Evolutionary conservation across 306 rosid species (phyloP).

Genomic region (Lathyrus tuberosus): DNA sequence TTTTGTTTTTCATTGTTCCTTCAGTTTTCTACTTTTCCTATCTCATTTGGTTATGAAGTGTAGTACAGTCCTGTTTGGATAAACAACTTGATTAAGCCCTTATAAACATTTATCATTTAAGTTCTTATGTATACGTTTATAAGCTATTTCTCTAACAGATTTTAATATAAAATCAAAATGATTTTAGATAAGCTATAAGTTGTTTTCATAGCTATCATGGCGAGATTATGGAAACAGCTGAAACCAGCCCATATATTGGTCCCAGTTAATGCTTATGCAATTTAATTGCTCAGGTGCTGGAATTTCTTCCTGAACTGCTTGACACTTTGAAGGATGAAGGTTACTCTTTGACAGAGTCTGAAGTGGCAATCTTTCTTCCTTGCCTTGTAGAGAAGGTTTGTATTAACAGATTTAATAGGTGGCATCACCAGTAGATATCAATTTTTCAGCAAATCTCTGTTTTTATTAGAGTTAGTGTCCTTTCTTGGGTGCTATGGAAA

Average conservation of each 20-base stretch:
- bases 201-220: not conserved
- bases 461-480: not conserved
- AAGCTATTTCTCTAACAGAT: not conserved
- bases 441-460: not conserved
- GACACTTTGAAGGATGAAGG: slow-evolving; percentile 82
- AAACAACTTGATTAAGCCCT: not conserved
- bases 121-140: not conserved
- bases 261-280: slow-evolving; percentile 8
- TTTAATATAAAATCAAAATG: too few species aligned
- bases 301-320: slow-evolving; percentile 89
- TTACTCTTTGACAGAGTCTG: slow-evolving; percentile 80
- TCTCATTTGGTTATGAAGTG: not conserved
- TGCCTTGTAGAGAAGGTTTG: slow-evolving; percentile 91
- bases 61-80: not conserved
- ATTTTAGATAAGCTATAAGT: not conserved
- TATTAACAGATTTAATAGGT: slow-evolving; percentile 18
- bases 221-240: not conserved
- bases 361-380: slow-evolving; percentile 92
- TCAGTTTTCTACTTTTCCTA: slow-evolving; percentile 4
- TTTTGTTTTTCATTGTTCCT: not conserved
- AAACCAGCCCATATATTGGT: not conserved
- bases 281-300: slow-evolving; percentile 73
- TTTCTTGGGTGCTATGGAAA: slow-evolving; percentile 2
- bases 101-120: not conserved
- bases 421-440: not conserved